These are phyloP conservation scores for Petunia axillaris DNA, from an alignment of 257 asterid genomes.

Conservation along the genomic window DNA sequence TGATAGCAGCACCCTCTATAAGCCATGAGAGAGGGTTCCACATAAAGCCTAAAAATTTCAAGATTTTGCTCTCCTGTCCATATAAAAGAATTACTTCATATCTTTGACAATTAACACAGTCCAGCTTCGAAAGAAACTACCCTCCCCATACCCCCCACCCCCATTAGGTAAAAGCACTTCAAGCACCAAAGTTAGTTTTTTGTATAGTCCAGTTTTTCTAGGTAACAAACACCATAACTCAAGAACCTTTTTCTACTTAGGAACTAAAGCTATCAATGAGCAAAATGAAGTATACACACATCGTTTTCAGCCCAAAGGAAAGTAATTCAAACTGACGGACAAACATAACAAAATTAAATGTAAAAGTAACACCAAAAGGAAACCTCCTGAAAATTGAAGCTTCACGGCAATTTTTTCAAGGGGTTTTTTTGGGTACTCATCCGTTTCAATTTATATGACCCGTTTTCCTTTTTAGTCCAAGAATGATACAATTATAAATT, in stretches of 20 bases:
- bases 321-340: background rate
- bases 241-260: background rate
- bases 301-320: background rate
- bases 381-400: no score
- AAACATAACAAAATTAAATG: background rate
- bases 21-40: constrained; percentile 99
- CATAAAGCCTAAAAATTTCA: constrained; percentile 95
- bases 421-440: no score
- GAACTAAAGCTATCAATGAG: constrained; percentile 8
- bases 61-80: constrained; percentile 82
- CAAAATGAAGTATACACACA: background rate
- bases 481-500: no score
- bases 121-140: background rate
- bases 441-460: no score
- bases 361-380: background rate
- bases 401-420: no score
- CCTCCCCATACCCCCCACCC: background rate
- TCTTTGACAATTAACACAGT: background rate
- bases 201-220: background rate
- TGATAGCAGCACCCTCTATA: constrained; percentile 98
- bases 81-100: constrained; percentile 4
- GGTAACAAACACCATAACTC: background rate
- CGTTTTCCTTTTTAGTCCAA: no score
- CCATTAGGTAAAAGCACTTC: background rate
- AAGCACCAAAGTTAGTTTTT: background rate